A percentile compares a stretch with the other conserved stretches of the same genome.
These are phyloP conservation scores for Cunninghamia lanceolata DNA, from an alignment of 75 land plant species.

Conservation along the genomic window DNA sequence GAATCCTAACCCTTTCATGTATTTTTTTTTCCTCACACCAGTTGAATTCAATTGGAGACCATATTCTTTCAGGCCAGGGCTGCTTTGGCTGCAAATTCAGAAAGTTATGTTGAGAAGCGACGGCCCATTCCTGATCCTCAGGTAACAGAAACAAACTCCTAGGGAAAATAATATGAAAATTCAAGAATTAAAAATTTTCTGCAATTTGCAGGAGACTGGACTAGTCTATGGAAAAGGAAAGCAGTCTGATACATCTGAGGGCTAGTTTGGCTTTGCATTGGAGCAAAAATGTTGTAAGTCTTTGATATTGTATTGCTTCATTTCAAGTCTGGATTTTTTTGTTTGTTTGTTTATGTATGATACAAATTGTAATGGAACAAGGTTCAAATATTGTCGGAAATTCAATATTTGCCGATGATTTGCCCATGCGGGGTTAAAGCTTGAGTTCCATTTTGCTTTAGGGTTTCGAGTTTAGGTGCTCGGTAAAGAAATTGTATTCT, in stretches of 20 bases:
- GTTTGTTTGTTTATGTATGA: background rate
- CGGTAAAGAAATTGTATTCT: no score
- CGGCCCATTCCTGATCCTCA: slow-evolving; percentile 74
- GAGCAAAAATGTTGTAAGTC: background rate
- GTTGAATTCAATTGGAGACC: background rate
- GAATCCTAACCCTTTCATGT: background rate
- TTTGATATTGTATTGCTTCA: background rate
- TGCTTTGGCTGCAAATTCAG: slow-evolving; percentile 51
- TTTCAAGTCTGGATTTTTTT: background rate
- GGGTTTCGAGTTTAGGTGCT: background rate
- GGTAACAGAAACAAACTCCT: slow-evolving; percentile 19
- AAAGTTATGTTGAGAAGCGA: slow-evolving; percentile 65
- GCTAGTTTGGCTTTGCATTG: background rate
- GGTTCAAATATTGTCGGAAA: background rate
- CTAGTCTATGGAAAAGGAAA: slow-evolving; percentile 49
- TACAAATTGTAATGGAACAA: background rate
- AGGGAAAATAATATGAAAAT: background rate
- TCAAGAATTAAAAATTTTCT: background rate
- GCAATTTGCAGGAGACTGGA: slow-evolving; percentile 49
- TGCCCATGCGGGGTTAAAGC: background rate
- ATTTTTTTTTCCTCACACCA: background rate
- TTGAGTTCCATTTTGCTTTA: background rate
- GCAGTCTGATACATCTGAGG: slow-evolving; percentile 18
- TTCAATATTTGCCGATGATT: background rate
- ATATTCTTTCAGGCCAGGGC: slow-evolving; percentile 52